These are phyloP conservation scores for Lagenaria siceraria DNA, from an alignment of 306 rosid genomes.

Conservation along the genomic window DNA sequence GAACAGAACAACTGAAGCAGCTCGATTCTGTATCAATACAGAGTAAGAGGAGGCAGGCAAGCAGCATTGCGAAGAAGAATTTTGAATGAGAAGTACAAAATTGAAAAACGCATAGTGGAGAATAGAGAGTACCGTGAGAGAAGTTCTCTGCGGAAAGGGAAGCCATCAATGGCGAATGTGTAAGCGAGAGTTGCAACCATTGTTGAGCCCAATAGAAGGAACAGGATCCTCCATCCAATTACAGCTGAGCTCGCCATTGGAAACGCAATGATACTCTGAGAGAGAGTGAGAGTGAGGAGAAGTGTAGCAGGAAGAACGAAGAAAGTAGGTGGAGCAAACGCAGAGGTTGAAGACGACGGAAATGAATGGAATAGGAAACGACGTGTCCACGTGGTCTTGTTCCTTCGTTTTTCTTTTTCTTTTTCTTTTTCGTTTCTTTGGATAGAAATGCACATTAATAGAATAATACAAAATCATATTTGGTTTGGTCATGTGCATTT, in stretches of 20 bases:
- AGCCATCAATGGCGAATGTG: conserved; percentile 45
- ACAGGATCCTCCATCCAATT: conserved; percentile 27
- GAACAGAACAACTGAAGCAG: neutral
- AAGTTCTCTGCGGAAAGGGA: conserved; percentile 48
- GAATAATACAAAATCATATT: too few species aligned
- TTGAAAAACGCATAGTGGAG: neutral
- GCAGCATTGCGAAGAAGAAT: neutral
- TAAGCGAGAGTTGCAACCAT: conserved; percentile 43
- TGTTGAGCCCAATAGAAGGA: conserved; percentile 26
- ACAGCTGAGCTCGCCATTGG: conserved; percentile 40
- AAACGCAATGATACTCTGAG: neutral
- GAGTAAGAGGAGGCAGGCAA: neutral
- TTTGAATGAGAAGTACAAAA: neutral
- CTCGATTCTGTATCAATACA: neutral
- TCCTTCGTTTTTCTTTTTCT: too few species aligned
- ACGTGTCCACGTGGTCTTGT: too few species aligned
- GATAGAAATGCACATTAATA: too few species aligned
- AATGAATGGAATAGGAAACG: too few species aligned
- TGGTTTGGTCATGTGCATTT: too few species aligned
- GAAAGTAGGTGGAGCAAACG: too few species aligned
- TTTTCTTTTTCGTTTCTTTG: too few species aligned
- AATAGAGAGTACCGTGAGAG: conserved; percentile 46
- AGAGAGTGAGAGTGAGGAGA: neutral
- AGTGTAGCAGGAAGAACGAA: neutral
- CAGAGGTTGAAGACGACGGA: too few species aligned